Evolutionary conservation across 306 rosid species (phyloP), one percentile per base, ranked within the genome.

Genomic region (Lathyrus aphaca): DNA sequence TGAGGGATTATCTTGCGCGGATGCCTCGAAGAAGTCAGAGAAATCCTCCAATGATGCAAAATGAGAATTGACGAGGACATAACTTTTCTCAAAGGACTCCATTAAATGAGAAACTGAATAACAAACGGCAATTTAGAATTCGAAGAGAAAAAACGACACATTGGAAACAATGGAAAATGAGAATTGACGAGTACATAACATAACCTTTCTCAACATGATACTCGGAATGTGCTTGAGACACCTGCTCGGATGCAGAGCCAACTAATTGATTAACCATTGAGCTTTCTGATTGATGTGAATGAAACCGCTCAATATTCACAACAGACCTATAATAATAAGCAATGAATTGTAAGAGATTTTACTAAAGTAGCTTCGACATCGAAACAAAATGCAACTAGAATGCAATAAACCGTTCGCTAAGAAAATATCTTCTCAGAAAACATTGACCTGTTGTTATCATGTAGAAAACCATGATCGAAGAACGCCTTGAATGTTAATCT

Each of bases 1-100:
- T 13, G 75, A 66, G 76, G 72, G 65, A 72, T 66, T 58, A 35
- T 72, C 84, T 81, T 76, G 88, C 74, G 38, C 5, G 29, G 95
- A 84, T 56, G 88, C 73, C 60, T 73, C 99, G 54, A 68, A 79
- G 82, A 62, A 76, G 69, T 72, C 88, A 32, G 95, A 95, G 85
- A 85, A 80, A 51, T 66, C 80, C 79, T 84, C 98, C 79, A 71
- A 21, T 53, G 95, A 85, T 43, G 82, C 76, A 25, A 76, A 82
- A 76, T 75, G 82, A 59, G 86, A 73, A 80, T 87, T 69, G 76
- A 95, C 87, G 12, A 95, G 59, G 64, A 91, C 99, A 59, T 95
- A 95, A 70, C 69, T 96, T 76, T 82, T 89, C 89, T 89, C 97
- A 37, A 95, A 79, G 21, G 86, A 86, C 80, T 89, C 96, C 91